phyloP scores from a whole-genome alignment of 371 early-diverging fungal species.

The Zancudomyces culisetae region DNA sequence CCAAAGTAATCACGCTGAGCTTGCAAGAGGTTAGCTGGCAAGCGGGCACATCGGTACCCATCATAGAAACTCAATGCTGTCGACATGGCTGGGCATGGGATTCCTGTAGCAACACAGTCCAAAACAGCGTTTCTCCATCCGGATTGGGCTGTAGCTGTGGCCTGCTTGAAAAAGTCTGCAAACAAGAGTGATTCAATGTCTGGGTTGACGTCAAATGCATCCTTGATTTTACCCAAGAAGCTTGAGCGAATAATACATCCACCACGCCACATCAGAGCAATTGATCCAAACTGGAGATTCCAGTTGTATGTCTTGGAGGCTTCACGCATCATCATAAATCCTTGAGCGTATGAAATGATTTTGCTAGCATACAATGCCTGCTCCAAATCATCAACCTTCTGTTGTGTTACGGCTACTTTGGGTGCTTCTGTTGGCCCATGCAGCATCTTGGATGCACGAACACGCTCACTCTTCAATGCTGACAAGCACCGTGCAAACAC shows the following conservation, averaged over 20 bases:
- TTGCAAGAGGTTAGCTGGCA: conserved; percentile 95
- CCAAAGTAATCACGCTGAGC: conserved; percentile 98
- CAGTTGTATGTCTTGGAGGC: conserved; percentile 81
- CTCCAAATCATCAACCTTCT: conserved; percentile 60
- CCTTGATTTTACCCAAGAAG: conserved; percentile 90
- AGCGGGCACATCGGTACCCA: conserved; percentile 72
- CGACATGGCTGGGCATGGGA: conserved; percentile 80
- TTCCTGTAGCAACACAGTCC: conserved; percentile 61
- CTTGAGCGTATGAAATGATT: conserved; percentile 97
- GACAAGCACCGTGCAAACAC: conserved; percentile 95
- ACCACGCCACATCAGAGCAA: conserved; percentile 97
- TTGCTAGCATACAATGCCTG: conserved; percentile 91
- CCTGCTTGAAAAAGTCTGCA: conserved; percentile 86
- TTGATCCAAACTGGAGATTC: conserved; percentile 89
- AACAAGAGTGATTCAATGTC: conserved; percentile 71
- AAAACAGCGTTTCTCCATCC: conserved; percentile 82
- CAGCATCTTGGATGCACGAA: conserved; percentile 69
- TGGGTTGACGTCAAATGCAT: conserved; percentile 74
- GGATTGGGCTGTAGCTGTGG: conserved; percentile 59
- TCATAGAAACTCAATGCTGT: conserved; percentile 93
- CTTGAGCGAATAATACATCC: conserved; percentile 96
- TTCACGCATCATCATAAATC: conserved; percentile 95
- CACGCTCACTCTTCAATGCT: conserved; percentile 84
- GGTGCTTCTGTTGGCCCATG: conserved; percentile 52
- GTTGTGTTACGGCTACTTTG: conserved; percentile 41